Base-by-base conservation (phyloP, 2,329 filamentous ascomycete species). In the Aspergillus eucalypticola region DNA sequence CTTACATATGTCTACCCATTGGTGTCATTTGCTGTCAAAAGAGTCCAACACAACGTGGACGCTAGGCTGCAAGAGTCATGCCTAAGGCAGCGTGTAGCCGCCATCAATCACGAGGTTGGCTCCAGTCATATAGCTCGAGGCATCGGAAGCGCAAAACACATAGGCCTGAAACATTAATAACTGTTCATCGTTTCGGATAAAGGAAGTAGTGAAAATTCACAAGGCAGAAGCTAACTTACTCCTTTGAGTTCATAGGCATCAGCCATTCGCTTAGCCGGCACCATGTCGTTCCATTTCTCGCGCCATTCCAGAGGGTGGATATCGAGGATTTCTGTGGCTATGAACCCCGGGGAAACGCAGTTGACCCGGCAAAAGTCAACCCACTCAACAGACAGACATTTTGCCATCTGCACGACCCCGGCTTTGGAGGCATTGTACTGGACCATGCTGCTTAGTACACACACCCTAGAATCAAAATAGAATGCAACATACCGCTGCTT, bases 121-220 rank as follows among this genome's bases (percentile, higher is more conserved):
- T 32, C 80, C 81, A 10, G 80, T 82, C 74, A 81, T 81, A 59
- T 82, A 82, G 50, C 75, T 78, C 50, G 76, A 81, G 1, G 80
- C 79, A 70, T 81, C 78, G 11, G 74, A 78, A 10, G 80, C 79
- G 21, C 78, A 73, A 61, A 80, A 65, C 3, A 65, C 61, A 48
- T 65, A 65, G 5, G 61, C 63, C 63, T 64, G 25, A 5, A 15
- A 21, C 2, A n/a, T 29, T 15, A 11, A 3, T 3, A 11, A 32
- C 11, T 27, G 17, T 11, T 8, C 4, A 11, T 4, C 11, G 32
- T 35, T 13, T 35, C 10, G 32, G 11, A 41, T 21, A 7, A 11
- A 25, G 25, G 5, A 8, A 41, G 51, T 19, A 53, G 29, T 25
- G 3, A 35, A 42, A 7, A 17, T 29, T 21, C 11, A 13, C 7